phyloP scores from a whole-genome alignment of 345 rosid genomes.

The Eucalyptus leucophloia region DNA sequence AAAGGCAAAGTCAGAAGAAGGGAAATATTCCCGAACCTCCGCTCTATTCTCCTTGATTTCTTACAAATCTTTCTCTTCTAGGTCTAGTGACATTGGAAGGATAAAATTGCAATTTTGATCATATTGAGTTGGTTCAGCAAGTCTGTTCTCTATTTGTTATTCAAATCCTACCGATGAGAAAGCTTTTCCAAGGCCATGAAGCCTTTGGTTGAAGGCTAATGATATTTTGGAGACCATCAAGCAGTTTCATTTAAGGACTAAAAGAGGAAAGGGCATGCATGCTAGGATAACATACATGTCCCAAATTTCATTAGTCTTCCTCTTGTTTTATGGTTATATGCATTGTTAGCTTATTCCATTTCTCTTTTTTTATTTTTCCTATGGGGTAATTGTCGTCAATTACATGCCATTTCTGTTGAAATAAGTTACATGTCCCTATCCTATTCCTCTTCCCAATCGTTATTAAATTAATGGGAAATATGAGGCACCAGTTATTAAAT shows the following conservation, averaged over 20 bases:
- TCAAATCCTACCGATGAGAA: background rate
- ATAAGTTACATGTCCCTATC: background rate
- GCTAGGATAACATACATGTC: background rate
- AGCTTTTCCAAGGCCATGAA: background rate
- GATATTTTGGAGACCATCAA: background rate
- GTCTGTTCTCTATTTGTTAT: background rate
- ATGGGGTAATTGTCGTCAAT: background rate
- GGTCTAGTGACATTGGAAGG: background rate
- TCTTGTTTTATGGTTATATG: no score
- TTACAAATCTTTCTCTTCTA: background rate
- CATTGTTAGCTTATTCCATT: background rate
- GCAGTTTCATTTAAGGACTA: background rate
- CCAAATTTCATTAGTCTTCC: background rate
- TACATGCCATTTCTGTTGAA: background rate
- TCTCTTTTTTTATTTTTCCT: background rate
- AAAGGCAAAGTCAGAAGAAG: background rate
- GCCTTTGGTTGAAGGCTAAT: background rate
- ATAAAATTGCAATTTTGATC: background rate
- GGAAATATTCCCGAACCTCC: background rate
- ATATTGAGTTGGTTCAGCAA: background rate
- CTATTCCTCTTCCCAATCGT: background rate
- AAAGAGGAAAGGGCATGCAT: background rate
- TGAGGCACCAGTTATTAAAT: background rate
- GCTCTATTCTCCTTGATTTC: background rate
- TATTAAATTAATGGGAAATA: no score